A percentile compares a stretch with the other conserved stretches of the same genome.
These are phyloP conservation scores for Abrus precatorius DNA, from an alignment of 306 rosid species.

Conservation along the genomic window DNA sequence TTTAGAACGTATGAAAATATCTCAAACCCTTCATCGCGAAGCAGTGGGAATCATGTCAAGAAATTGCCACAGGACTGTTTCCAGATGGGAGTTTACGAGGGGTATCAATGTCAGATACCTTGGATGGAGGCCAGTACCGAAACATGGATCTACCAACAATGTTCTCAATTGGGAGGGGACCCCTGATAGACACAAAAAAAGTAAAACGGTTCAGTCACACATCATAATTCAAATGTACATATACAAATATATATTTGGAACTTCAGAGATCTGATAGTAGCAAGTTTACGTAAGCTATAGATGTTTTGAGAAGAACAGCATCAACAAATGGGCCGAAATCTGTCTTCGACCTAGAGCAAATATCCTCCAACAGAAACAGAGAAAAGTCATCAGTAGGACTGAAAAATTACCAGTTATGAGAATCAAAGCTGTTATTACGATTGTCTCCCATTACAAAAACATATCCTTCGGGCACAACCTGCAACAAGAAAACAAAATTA, in stretches of 20 bases:
- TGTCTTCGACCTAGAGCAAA: conserved; percentile 41
- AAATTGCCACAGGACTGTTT: conserved; percentile 59
- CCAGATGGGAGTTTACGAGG: conserved; percentile 44
- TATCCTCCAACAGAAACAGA: conserved; percentile 37
- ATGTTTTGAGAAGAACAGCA: conserved; percentile 45
- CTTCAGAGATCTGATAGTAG: conserved; percentile 7
- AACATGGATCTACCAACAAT: conserved; percentile 90
- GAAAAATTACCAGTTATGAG: conserved; percentile 86
- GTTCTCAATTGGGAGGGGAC: conserved; percentile 91
- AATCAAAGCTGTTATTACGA: conserved; percentile 92
- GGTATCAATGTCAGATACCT: conserved; percentile 61
- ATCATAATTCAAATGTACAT: neutral
- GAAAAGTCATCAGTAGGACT: conserved; percentile 40
- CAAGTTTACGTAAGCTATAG: conserved; percentile 48
- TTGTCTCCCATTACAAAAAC: conserved; percentile 99
- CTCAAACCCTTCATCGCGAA: conserved; percentile 42
- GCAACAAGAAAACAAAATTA: conserved; percentile 43
- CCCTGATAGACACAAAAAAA: conserved; percentile 67
- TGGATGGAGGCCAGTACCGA: conserved; percentile 97
- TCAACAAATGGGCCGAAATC: conserved; percentile 40
- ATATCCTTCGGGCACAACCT: conserved; percentile 91
- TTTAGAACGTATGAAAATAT: conserved; percentile 47
- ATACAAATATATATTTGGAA: neutral
- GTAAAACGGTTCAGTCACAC: conserved; percentile 34
- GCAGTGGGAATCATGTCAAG: conserved; percentile 59